Percentiles rank a stretch among this genome's conserved stretches.
phyloP scores from a whole-genome alignment of 345 rosid genomes.

The Rhizophora apiculata region DNA sequence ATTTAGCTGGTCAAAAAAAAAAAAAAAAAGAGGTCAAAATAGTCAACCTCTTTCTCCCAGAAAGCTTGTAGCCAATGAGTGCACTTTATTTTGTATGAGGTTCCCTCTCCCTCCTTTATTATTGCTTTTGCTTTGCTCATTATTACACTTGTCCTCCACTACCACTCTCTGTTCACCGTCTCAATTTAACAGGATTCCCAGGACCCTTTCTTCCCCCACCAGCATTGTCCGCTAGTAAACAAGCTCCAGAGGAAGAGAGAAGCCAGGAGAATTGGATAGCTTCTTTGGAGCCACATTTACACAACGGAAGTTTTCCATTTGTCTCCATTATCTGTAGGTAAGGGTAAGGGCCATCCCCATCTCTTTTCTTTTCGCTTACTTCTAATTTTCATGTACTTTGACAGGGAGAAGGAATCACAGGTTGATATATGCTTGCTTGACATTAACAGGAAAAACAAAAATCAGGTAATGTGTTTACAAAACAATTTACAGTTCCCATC shows the following conservation, averaged over 20 bases:
- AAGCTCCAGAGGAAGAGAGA: conserved; percentile 13
- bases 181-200: conserved; percentile 20
- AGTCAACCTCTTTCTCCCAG: conserved; percentile 12
- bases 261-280: not conserved
- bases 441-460: not conserved
- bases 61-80: conserved; percentile 25
- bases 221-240: conserved; percentile 4
- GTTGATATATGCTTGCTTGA: not conserved
- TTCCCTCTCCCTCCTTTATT: conserved; percentile 45
- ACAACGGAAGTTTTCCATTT: not conserved
- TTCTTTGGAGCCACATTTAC: conserved; percentile 9
- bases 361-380: not conserved
- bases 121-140: conserved; percentile 28
- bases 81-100: conserved; percentile 50
- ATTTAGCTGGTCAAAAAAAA: no score
- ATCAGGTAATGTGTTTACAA: not conserved
- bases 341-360: conserved; percentile 3
- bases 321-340: conserved; percentile 18
- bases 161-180: conserved; percentile 16
- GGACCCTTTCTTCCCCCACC: conserved; percentile 17
- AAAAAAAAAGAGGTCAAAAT: not conserved
- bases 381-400: conserved; percentile 1
- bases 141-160: conserved; percentile 41
- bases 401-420: not conserved
- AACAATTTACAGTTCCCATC: not conserved